phyloP scores from a whole-genome alignment of 108 stramenopile genomes.

The Mayamaea pseudoterrestris region DNA sequence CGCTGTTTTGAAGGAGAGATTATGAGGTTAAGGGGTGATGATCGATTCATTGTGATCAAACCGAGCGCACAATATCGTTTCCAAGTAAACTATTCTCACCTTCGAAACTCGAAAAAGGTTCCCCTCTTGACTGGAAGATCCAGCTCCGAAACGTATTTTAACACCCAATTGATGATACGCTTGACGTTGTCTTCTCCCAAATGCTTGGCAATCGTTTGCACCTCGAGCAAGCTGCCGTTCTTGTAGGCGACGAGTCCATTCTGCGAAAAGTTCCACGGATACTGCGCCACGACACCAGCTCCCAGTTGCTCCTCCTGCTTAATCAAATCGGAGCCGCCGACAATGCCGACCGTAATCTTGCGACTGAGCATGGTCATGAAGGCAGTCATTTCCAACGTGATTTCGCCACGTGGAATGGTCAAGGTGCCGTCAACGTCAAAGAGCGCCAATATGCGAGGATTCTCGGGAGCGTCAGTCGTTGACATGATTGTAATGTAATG shows the following conservation, averaged over 20 bases:
- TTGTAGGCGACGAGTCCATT: slow-evolving; percentile 98
- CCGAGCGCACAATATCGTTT: no score
- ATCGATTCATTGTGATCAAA: no score
- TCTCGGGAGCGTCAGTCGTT: slow-evolving; percentile 37
- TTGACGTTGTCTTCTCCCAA: slow-evolving; percentile 98
- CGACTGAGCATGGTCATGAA: slow-evolving; percentile 81
- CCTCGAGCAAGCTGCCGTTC: slow-evolving; percentile 64
- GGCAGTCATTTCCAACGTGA: slow-evolving; percentile 79
- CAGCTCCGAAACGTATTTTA: slow-evolving; percentile 79
- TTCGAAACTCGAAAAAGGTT: slow-evolving; percentile 99
- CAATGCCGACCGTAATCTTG: slow-evolving; percentile 95
- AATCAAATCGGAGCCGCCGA: slow-evolving; percentile 95
- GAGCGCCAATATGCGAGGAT: slow-evolving; percentile 87
- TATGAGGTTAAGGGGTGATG: no score
- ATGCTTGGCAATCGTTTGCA: slow-evolving; percentile 79
- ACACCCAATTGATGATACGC: slow-evolving; percentile 90
- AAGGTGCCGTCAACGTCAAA: slow-evolving; percentile 99
- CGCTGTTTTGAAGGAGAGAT: no score
- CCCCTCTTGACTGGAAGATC: slow-evolving; percentile 97
- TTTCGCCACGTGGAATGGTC: slow-evolving; percentile 88
- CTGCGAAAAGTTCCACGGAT: slow-evolving; percentile 98
- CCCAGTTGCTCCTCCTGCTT: slow-evolving; percentile 99
- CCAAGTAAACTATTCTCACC: no score
- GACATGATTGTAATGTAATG: no score
- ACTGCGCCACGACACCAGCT: slow-evolving; percentile 63